Evolutionary conservation across 805 yeast species (phyloP).

Genomic region (Candida nanaspora): DNA sequence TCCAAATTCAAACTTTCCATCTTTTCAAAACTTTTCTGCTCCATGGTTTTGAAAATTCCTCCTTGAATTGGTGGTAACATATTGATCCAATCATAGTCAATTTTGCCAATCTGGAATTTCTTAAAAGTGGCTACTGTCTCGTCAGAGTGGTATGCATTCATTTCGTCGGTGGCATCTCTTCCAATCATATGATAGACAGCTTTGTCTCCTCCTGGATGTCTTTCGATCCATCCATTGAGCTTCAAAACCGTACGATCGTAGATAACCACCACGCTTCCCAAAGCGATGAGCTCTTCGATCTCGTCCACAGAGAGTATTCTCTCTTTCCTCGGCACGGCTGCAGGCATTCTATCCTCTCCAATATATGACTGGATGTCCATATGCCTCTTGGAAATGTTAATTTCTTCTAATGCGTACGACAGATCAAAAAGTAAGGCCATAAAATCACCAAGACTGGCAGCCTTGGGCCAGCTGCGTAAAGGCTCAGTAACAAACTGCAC

Average conservation of each 20-base stretch:
- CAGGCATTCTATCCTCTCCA: no score
- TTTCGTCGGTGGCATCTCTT: slow-evolving; percentile 85
- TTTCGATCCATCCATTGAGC: slow-evolving; percentile 61
- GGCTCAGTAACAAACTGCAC: no score
- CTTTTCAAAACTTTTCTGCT: slow-evolving; percentile 13
- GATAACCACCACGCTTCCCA: slow-evolving; percentile 66
- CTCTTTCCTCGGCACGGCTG: not conserved
- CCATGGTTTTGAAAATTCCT: slow-evolving; percentile 37
- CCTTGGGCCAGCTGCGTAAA: no score
- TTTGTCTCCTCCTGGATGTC: slow-evolving; percentile 86
- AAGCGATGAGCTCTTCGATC: slow-evolving; percentile 52
- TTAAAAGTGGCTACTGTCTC: slow-evolving; percentile 46
- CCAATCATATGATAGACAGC: slow-evolving; percentile 83
- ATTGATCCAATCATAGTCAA: slow-evolving; percentile 63
- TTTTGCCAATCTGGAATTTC: slow-evolving; percentile 59
- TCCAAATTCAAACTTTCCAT: not conserved
- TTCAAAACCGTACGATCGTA: slow-evolving; percentile 54
- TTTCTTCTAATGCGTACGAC: no score
- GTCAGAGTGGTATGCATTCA: slow-evolving; percentile 71
- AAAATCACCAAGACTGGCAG: no score
- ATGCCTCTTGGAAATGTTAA: no score
- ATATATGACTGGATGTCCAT: no score
- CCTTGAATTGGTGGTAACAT: slow-evolving; percentile 88
- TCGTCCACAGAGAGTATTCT: slow-evolving; percentile 32
- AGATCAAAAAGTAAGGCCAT: no score